A percentile compares a stretch with the other conserved stretches of the same genome.
phyloP scores from a whole-genome alignment of 179 eudicot genomes.

The Nepenthes alata region DNA sequence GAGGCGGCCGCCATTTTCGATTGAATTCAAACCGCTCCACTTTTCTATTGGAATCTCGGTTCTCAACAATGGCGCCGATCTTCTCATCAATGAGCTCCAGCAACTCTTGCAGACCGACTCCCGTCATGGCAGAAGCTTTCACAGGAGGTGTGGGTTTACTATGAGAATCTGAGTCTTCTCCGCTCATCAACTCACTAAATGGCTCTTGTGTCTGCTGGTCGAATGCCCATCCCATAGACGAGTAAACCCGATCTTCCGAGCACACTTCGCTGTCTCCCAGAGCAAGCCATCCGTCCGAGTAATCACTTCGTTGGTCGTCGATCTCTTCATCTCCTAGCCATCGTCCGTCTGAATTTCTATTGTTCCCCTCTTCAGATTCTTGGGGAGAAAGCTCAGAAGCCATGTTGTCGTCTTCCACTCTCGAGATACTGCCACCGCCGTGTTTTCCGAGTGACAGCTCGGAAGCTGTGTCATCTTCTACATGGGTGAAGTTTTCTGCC shows the following conservation, averaged over 20 bases:
- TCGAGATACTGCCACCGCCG: too few species aligned
- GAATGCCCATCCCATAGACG: conserved; percentile 18
- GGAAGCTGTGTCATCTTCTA: conserved; percentile 12
- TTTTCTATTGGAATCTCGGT: conserved; percentile 14
- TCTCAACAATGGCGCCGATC: conserved; percentile 21
- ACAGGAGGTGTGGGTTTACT: conserved; percentile 27
- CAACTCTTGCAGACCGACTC: conserved; percentile 80
- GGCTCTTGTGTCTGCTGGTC: conserved; percentile 12
- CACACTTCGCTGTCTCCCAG: conserved; percentile 20
- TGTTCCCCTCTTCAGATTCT: conserved; percentile 14
- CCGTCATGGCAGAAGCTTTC: conserved; percentile 66
- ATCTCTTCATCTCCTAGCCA: conserved; percentile 16
- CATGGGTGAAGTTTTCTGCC: conserved; percentile 9
- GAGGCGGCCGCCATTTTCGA: conserved; percentile 79
- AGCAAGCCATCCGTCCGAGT: conserved; percentile 34
- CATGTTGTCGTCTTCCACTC: conserved; percentile 7
- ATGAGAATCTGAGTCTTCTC: conserved; percentile 10
- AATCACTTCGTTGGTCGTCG: conserved; percentile 19
- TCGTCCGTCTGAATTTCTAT: conserved; percentile 1
- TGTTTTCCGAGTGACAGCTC: background rate
- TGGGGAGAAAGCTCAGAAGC: conserved; percentile 4
- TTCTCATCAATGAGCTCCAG: conserved; percentile 63
- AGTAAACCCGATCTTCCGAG: conserved; percentile 18
- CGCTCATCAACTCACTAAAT: conserved; percentile 6
- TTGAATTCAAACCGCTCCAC: conserved; percentile 31